phyloP scores from a whole-genome alignment of 805 yeast genomes.

The Candida alai region DNA sequence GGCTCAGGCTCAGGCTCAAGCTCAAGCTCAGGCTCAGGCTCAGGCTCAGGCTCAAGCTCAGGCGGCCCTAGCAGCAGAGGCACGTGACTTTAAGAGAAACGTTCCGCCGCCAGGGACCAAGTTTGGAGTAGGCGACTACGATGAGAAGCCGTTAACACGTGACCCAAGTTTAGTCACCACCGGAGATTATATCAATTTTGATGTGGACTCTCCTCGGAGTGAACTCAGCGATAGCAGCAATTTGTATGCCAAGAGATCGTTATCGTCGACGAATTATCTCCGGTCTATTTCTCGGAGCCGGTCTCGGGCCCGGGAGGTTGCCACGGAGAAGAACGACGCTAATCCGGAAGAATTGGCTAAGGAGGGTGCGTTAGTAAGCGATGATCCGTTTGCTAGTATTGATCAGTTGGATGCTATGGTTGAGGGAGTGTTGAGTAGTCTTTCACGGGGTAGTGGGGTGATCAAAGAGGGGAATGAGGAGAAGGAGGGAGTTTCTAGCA shows the following conservation, averaged over 20 bases:
- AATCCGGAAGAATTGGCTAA: conserved; percentile 39
- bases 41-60: not conserved
- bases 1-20: no score
- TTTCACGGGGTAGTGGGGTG: conserved; percentile 4
- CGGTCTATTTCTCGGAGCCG: conserved; percentile 65
- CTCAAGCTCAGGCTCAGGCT: conserved; percentile 5
- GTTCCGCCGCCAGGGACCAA: not conserved
- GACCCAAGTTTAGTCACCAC: conserved; percentile 42
- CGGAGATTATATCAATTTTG: conserved; percentile 44
- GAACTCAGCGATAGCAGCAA: conserved; percentile 10
- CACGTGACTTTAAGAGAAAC: not conserved
- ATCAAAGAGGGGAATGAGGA: conserved; percentile 1
- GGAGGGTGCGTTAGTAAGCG: conserved; percentile 55
- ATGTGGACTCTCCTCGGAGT: conserved; percentile 32
- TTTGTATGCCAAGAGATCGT: conserved; percentile 31
- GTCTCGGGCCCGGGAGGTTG: conserved; percentile 38
- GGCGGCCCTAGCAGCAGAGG: not conserved
- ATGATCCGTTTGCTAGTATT: conserved; percentile 46
- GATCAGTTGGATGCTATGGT: conserved; percentile 49
- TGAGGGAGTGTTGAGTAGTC: conserved; percentile 44
- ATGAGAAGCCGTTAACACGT: conserved; percentile 15
- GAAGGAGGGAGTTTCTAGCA: not conserved
- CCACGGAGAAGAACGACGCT: conserved; percentile 27
- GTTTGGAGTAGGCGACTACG: conserved; percentile 9
- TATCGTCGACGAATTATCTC: conserved; percentile 50